phyloP scores from a whole-genome alignment of 2,329 filamentous ascomycete genomes.

The Zymoseptoria passerinii region DNA sequence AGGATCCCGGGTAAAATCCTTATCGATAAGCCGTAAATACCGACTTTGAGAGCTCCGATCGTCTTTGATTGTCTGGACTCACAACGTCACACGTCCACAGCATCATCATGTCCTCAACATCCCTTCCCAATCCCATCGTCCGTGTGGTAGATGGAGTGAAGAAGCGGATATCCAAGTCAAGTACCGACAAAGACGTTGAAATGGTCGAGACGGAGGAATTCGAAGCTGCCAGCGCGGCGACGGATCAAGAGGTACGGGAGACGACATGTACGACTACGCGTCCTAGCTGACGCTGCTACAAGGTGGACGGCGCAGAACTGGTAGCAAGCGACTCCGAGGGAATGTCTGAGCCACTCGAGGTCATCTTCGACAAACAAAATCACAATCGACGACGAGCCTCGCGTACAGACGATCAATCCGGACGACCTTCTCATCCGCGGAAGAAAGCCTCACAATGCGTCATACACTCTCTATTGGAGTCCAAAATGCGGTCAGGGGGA shows the following conservation, averaged over 20 bases:
- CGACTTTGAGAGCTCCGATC: too few species aligned
- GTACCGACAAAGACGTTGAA: neutral
- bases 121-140: neutral
- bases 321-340: slow-evolving; percentile 24
- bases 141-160: neutral
- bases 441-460: slow-evolving; percentile 48
- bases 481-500: slow-evolving; percentile 31
- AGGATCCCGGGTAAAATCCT: neutral
- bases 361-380: slow-evolving; percentile 47
- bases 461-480: slow-evolving; percentile 51
- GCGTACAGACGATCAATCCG: slow-evolving; percentile 23
- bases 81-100: neutral
- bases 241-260: neutral
- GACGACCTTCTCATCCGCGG: slow-evolving; percentile 31
- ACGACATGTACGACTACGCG: slow-evolving; percentile 3
- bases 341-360: slow-evolving; percentile 35
- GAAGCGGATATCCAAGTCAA: neutral
- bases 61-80: neutral
- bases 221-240: neutral
- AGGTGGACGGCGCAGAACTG: slow-evolving; percentile 6
- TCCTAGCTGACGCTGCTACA: slow-evolving; percentile 6
- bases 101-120: neutral
- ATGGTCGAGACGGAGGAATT: slow-evolving; percentile 1
- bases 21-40: neutral
- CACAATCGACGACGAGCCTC: slow-evolving; percentile 53